Conservation (phyloP, 257 asterid species). For the Gentiana dahurica region DNA sequence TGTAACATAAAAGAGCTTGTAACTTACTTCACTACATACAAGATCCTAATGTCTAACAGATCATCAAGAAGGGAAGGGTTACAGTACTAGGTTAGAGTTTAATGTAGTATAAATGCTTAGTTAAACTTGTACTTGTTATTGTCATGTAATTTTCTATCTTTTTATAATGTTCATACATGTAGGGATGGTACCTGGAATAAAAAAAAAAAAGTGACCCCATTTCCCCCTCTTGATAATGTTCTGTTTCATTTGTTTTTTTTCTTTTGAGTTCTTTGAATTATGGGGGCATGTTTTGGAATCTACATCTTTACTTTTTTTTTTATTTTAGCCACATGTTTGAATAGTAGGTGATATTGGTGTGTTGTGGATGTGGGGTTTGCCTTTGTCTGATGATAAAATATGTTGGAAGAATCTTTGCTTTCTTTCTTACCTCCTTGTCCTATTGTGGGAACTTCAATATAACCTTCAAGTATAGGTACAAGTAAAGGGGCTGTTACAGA, state of each 20-base stretch:
- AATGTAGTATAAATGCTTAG: constrained; percentile 13
- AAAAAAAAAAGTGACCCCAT: constrained; percentile 15
- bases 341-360: constrained; percentile 8
- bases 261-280: not conserved
- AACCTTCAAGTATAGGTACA: too few relatives aligned
- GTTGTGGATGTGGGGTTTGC: constrained; percentile 13
- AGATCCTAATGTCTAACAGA: constrained; percentile 22
- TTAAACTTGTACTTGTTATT: constrained; percentile 8
- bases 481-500: too few relatives aligned
- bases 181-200: constrained; percentile 17
- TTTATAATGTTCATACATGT: constrained; percentile 16
- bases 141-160: constrained; percentile 8
- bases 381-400: constrained; percentile 12
- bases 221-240: constrained; percentile 3
- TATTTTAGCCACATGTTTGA: constrained; percentile 5
- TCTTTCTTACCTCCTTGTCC: not conserved
- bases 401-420: constrained; percentile 17
- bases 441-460: not conserved
- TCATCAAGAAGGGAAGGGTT: constrained; percentile 16
- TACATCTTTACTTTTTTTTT: constrained; percentile 1
- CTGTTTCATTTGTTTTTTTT: constrained; percentile 4
- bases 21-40: constrained; percentile 15
- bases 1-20: constrained; percentile 30
- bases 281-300: not conserved
- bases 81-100: constrained; percentile 6